Percentiles rank a stretch among this genome's conserved stretches.
Evolutionary conservation across 257 asterid species (phyloP).

Genomic region (Verbascum thapsus): DNA sequence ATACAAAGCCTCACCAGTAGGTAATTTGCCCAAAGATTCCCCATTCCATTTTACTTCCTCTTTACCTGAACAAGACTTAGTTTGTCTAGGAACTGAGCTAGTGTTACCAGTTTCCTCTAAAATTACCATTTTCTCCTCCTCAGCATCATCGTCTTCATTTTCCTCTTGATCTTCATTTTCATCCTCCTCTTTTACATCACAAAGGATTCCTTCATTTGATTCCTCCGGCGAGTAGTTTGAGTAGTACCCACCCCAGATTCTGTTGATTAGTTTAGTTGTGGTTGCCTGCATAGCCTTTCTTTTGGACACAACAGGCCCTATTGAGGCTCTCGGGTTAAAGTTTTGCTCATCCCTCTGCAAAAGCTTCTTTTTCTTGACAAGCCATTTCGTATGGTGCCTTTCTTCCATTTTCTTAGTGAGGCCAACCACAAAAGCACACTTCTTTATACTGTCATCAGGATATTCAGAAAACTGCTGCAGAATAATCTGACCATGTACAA

Average conservation of each 20-base stretch:
- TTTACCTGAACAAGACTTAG: slow-evolving; percentile 44
- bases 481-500: slow-evolving; percentile 92
- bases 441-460: slow-evolving; percentile 77
- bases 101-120: slow-evolving; percentile 41
- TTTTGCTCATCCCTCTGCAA: slow-evolving; percentile 54
- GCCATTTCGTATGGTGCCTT: slow-evolving; percentile 90
- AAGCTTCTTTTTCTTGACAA: slow-evolving; percentile 85
- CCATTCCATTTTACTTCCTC: slow-evolving; percentile 71
- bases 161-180: slow-evolving; percentile 77
- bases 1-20: slow-evolving; percentile 62
- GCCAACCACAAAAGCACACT: slow-evolving; percentile 70
- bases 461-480: slow-evolving; percentile 87
- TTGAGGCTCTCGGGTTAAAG: slow-evolving; percentile 83
- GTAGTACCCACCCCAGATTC: slow-evolving; percentile 93
- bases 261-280: slow-evolving; percentile 75
- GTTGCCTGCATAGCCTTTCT: slow-evolving; percentile 97
- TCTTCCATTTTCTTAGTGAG: slow-evolving; percentile 85
- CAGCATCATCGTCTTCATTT: slow-evolving; percentile 72
- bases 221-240: slow-evolving; percentile 78
- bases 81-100: slow-evolving; percentile 36
- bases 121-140: slow-evolving; percentile 47
- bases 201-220: slow-evolving; percentile 39
- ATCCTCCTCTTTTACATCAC: slow-evolving; percentile 63
- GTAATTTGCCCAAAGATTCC: slow-evolving; percentile 53
- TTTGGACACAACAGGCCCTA: slow-evolving; percentile 70